A percentile compares a stretch with the other conserved stretches of the same genome.
These are phyloP conservation scores for Lachancea sp. DNA, from an alignment of 805 yeast genomes.

Conservation along the genomic window DNA sequence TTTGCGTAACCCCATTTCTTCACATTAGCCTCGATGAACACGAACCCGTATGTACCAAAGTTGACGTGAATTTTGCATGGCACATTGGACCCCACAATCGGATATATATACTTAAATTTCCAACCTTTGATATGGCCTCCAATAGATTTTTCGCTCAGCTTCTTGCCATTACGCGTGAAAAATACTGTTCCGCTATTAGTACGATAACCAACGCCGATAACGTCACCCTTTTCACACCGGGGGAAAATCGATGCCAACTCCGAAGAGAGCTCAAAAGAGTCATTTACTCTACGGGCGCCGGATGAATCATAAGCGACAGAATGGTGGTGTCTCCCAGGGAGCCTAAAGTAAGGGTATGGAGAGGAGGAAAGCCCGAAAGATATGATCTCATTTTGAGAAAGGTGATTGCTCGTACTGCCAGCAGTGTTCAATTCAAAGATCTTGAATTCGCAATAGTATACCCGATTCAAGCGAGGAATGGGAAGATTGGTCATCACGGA, in stretches of 20 bases:
- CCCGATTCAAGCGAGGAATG: constrained; percentile 72
- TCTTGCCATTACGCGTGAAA: constrained; percentile 92
- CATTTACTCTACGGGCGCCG: constrained; percentile 74
- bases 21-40: constrained; percentile 85
- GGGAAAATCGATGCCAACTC: constrained; percentile 53
- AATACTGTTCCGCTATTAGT: constrained; percentile 79
- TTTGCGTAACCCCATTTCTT: constrained; percentile 97
- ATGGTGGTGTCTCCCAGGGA: constrained; percentile 86
- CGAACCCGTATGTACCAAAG: constrained; percentile 84
- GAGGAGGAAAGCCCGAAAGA: constrained; percentile 77
- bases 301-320: constrained; percentile 84
- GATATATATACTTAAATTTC: constrained; percentile 65
- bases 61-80: constrained; percentile 81
- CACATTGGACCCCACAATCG: constrained; percentile 83
- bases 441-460: constrained; percentile 84
- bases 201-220: constrained; percentile 85
- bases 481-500: constrained; percentile 79
- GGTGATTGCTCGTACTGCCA: constrained; percentile 28
- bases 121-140: constrained; percentile 76
- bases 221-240: constrained; percentile 70
- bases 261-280: constrained; percentile 51
- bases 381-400: constrained; percentile 40
- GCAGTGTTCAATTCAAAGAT: constrained; percentile 64
- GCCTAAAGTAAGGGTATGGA: constrained; percentile 89
- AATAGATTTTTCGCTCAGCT: constrained; percentile 69